Evolutionary conservation across 2,329 filamentous ascomycete genomes (phyloP).

Genomic region (Neopestalotiopsis sp.): DNA sequence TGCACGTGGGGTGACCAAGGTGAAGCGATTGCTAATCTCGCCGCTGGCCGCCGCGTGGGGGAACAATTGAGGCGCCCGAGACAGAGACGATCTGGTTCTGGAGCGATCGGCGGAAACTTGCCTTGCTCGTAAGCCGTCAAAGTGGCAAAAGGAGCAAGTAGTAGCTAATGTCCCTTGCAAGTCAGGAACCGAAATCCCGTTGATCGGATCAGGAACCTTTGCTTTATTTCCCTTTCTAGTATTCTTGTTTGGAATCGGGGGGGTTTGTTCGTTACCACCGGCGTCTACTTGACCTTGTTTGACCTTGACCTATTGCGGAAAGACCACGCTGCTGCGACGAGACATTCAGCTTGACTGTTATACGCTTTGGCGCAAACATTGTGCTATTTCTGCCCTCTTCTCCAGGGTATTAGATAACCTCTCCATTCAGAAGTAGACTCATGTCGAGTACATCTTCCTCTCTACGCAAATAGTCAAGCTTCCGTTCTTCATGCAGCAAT

Average conservation of each 20-base stretch:
- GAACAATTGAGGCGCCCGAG: not conserved
- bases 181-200: no score
- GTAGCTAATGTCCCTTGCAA: not conserved
- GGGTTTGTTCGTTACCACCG: no score
- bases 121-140: not conserved
- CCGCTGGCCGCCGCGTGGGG: not conserved
- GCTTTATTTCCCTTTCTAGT: no score
- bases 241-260: no score
- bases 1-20: not conserved
- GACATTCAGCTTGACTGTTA: no score
- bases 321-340: no score
- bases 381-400: not conserved
- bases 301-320: no score
- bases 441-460: no score
- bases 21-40: constrained; percentile 2
- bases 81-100: not conserved
- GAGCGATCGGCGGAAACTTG: not conserved
- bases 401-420: not conserved
- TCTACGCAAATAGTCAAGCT: not conserved
- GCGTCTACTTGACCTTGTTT: no score
- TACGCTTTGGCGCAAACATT: no score
- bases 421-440: not conserved
- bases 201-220: no score
- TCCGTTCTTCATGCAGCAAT: not conserved
- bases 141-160: not conserved